Evolutionary conservation across 495 filamentous ascomycete genomes (phyloP).

Genomic region (Astrothelium macrocarpum): DNA sequence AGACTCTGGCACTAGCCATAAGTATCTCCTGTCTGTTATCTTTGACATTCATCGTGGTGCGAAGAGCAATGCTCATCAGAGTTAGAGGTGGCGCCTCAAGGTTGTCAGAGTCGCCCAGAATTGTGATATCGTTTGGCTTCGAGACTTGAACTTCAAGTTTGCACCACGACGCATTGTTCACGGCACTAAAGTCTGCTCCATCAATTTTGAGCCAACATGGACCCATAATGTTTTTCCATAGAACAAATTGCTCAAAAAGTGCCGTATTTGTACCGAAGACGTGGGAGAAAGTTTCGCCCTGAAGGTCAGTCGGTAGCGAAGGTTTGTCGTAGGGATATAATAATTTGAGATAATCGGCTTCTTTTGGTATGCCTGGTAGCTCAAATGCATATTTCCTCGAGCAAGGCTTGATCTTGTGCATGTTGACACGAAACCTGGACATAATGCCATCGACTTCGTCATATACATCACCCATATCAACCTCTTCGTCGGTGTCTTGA

Average conservation of each 20-base stretch:
- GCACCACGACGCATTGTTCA: constrained; percentile 95
- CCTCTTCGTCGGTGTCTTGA: constrained; percentile 63
- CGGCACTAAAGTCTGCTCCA: constrained; percentile 65
- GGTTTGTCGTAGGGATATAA: constrained; percentile 82
- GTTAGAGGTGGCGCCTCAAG: constrained; percentile 78
- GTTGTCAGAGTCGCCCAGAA: constrained; percentile 64
- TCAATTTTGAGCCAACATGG: constrained; percentile 93
- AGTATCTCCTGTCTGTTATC: constrained; percentile 96
- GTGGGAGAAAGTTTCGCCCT: constrained; percentile 85
- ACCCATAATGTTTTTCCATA: constrained; percentile 97
- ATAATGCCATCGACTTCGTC: constrained; percentile 78
- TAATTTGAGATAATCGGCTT: constrained; percentile 84
- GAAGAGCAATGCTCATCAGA: constrained; percentile 84
- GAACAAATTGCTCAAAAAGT: constrained; percentile 93
- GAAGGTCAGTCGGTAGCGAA: constrained; percentile 56
- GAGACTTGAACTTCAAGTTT: constrained; percentile 80
- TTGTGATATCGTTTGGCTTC: constrained; percentile 62
- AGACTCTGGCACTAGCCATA: constrained; percentile 78
- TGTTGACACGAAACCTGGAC: constrained; percentile 67
- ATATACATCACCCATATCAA: constrained; percentile 84
- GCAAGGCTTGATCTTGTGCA: constrained; percentile 88
- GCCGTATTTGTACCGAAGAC: constrained; percentile 92
- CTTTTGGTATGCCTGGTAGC: constrained; percentile 72
- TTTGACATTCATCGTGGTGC: constrained; percentile 80
- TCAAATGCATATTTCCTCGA: constrained; percentile 94